Conservation (phyloP, 768 basidiomycete species). For the Lactarius quietus region DNA sequence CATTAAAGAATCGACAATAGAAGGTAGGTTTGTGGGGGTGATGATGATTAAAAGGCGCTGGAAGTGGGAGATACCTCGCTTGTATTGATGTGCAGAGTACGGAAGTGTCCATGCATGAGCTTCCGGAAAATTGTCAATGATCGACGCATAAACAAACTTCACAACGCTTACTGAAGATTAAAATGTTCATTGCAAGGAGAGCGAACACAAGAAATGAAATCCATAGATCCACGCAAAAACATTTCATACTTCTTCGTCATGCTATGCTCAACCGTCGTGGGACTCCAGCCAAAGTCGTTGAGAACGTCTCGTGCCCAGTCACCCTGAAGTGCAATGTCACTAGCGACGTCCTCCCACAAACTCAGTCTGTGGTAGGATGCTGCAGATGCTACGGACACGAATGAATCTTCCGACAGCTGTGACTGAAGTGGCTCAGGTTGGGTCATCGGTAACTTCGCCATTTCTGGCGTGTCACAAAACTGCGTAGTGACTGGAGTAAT, state of each 20-base stretch:
- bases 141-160: not conserved
- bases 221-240: constrained; percentile 6
- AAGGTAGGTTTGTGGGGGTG: not conserved
- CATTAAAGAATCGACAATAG: constrained; percentile 3
- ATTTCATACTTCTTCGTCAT: constrained; percentile 5
- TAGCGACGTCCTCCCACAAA: constrained; percentile 36
- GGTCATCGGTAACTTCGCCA: constrained; percentile 18
- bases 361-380: constrained; percentile 39
- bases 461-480: constrained; percentile 3
- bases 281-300: constrained; percentile 43
- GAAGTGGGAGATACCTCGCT: constrained; percentile 3
- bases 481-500: constrained; percentile 17
- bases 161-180: not conserved
- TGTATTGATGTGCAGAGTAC: constrained; percentile 6
- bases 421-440: constrained; percentile 19
- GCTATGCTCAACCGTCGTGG: constrained; percentile 9
- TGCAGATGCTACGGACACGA: constrained; percentile 43
- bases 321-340: constrained; percentile 36
- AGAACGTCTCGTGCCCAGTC: constrained; percentile 77
- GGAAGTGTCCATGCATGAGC: constrained; percentile 1
- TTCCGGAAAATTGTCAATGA: not conserved
- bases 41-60: not conserved
- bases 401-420: constrained; percentile 30
- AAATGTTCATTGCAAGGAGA: constrained; percentile 1
- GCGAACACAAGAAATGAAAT: constrained; percentile 6